Base-by-base conservation (phyloP, 257 asterid species). In the Striga asiatica region DNA sequence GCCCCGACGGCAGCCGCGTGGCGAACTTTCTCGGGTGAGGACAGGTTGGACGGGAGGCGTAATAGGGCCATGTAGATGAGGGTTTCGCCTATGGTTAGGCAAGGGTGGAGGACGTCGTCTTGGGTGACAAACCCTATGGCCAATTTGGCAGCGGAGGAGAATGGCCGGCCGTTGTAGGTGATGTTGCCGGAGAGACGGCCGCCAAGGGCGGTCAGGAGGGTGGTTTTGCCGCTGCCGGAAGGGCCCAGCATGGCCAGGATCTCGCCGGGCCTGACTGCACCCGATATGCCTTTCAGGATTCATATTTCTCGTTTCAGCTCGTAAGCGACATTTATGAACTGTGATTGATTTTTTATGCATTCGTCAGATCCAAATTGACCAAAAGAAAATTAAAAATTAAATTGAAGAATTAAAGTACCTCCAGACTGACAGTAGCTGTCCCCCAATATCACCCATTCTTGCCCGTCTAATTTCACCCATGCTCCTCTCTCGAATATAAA, bases 151-250 rank as follows among this genome's bases (percentile, higher is more conserved):
- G 73, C 24, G 62, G 86, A 67, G 0, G 85, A 80, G 11, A 78
- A 83, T 0, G 76, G 62, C 20, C 56, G 75, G 7, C 80, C 86
- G 46, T 85, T 85, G 85, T 82, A 85, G 1, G 66, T 68, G 11
- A 89, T 76, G 28, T 65, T 52, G 54, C 95, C 95, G 8, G 89
- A 71, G 68, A 85, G 54, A 47, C 92, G 27, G 2, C 94, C 94
- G 2, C 83, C 79, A 2, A 89, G 81, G 2, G 94, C 87, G 0
- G 95, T 85, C 11, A 89, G 29, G 1, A 89, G 82, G 12, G 94
- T 89, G 1, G 97, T 85, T 70, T 89, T 89, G 0, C 97, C 97
- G 68, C 97, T 82, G 12, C 97, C 97, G 0, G 97, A 89, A 3
- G 97, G 97, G n/a, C 97, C 95, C 5, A 89, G 72, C 95, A 89